These are phyloP conservation scores for Ceratobasidium sp. DNA, from an alignment of 1,284 basidiomycete genomes.

Conservation along the genomic window DNA sequence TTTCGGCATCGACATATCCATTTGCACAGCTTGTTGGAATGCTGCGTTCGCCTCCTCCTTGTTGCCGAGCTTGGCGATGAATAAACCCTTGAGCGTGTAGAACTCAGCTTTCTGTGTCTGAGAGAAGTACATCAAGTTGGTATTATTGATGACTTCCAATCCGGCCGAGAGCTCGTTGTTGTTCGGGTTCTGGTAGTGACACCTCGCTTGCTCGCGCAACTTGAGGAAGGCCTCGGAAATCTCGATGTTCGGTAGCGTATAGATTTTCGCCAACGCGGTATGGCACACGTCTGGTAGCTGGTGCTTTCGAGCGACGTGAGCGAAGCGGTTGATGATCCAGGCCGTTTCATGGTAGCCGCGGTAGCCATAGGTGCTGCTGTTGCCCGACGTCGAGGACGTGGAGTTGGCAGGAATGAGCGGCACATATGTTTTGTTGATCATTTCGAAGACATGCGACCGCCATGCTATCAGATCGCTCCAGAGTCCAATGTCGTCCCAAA, in stretches of 20 bases:
- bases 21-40: conserved; percentile 95
- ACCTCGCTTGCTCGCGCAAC: conserved; percentile 98
- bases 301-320: conserved; percentile 99
- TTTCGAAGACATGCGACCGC: conserved; percentile 90
- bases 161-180: conserved; percentile 94
- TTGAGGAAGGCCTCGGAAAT: conserved; percentile 99
- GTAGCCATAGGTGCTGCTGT: conserved; percentile 90
- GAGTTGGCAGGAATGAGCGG: conserved; percentile 78
- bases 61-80: conserved; percentile 89
- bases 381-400: conserved; percentile 67
- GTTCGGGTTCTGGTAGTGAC: conserved; percentile 97
- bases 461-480: conserved; percentile 99
- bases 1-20: conserved; percentile 95
- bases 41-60: conserved; percentile 93
- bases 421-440: conserved; percentile 98
- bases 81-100: conserved; percentile 99
- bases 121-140: conserved; percentile 99
- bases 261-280: conserved; percentile 95
- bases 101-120: conserved; percentile 97
- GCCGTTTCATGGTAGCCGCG: conserved; percentile 99
- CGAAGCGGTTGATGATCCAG: conserved; percentile 99
- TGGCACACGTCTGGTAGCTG: conserved; percentile 97
- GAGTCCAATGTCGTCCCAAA: conserved; percentile 97
- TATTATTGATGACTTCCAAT: conserved; percentile 99
- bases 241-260: conserved; percentile 99